phyloP scores from a whole-genome alignment of 345 rosid genomes.

The Turnera subulata region DNA sequence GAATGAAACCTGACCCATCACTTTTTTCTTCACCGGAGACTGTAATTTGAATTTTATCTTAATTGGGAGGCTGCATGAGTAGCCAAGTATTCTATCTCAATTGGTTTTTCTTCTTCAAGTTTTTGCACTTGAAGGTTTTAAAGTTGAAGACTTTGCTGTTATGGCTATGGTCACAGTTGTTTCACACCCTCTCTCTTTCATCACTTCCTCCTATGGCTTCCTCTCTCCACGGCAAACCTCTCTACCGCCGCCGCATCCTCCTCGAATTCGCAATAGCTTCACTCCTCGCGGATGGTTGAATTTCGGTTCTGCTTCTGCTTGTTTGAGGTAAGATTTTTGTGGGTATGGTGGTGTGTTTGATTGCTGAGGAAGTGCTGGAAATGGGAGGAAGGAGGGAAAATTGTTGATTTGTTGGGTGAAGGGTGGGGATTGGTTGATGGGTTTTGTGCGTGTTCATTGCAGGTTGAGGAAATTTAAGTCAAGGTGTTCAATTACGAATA shows the following conservation, averaged over 20 bases:
- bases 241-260: constrained; percentile 36
- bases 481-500: constrained; percentile 58
- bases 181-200: constrained; percentile 34
- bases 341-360: constrained; percentile 2
- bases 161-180: constrained; percentile 39
- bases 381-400: too few relatives aligned
- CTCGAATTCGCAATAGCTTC: constrained; percentile 54
- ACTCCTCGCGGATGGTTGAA: constrained; percentile 62
- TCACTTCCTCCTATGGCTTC: constrained; percentile 4
- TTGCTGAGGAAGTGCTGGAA: neutral
- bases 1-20: constrained; percentile 2
- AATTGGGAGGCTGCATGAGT: constrained; percentile 61
- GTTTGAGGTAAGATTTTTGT: neutral
- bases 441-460: constrained; percentile 7
- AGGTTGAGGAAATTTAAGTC: constrained; percentile 49
- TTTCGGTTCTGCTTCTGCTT: constrained; percentile 9
- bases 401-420: too few relatives aligned
- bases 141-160: constrained; percentile 13
- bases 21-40: neutral
- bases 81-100: constrained; percentile 13
- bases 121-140: constrained; percentile 34
- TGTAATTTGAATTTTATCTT: neutral
- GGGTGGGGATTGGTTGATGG: too few relatives aligned
- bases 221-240: constrained; percentile 32
- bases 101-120: constrained; percentile 35